Evolutionary conservation across 495 filamentous ascomycete genomes (phyloP).

Genomic region (Neurospora sp.): DNA sequence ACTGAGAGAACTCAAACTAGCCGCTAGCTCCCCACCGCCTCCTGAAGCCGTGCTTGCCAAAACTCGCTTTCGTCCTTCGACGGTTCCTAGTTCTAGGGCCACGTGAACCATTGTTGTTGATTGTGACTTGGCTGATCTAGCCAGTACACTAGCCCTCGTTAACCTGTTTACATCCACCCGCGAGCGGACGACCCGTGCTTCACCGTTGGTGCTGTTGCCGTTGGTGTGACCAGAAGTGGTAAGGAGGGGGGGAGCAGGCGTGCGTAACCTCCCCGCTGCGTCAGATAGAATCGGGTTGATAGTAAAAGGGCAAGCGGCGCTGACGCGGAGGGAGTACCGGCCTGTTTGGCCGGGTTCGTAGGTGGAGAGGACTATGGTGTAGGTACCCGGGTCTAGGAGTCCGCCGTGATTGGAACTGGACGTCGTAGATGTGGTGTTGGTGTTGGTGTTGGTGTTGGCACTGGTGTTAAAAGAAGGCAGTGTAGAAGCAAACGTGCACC

Average conservation of each 20-base stretch:
- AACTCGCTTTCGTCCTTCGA: neutral
- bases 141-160: conserved; percentile 47
- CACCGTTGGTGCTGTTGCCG: conserved; percentile 19
- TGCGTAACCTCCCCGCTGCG: conserved; percentile 56
- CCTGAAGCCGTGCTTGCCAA: neutral
- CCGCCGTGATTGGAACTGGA: too few species aligned
- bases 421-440: neutral
- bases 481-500: conserved; percentile 56
- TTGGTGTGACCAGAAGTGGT: conserved; percentile 3
- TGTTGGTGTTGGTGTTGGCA: neutral
- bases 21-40: neutral
- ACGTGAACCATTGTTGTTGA: conserved; percentile 42
- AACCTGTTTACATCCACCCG: conserved; percentile 42
- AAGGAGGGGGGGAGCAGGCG: conserved; percentile 35
- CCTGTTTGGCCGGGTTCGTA: conserved; percentile 71
- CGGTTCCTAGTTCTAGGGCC: conserved; percentile 51
- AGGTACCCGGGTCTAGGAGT: conserved; percentile 52
- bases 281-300: conserved; percentile 51
- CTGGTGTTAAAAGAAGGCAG: neutral
- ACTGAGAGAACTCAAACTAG: neutral
- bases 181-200: conserved; percentile 45
- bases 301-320: conserved; percentile 42
- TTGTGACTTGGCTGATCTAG: conserved; percentile 2
- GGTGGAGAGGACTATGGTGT: conserved; percentile 81
- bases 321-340: conserved; percentile 64